Conservation (phyloP, 768 basidiomycete species). For the Terana coerulea region DNA sequence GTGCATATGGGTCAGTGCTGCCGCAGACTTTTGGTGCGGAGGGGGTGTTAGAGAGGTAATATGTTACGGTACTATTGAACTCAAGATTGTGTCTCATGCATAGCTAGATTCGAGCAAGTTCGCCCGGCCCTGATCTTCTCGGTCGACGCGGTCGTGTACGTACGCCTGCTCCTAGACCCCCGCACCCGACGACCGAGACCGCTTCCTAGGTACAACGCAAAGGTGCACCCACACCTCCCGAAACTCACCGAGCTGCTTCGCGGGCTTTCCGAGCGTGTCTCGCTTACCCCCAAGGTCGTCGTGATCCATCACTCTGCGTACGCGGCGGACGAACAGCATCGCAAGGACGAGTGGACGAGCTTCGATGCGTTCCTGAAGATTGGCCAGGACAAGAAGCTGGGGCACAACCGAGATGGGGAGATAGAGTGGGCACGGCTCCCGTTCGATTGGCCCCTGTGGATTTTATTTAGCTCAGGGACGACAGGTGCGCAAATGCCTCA, state of each 20-base stretch:
- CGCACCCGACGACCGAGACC: background rate
- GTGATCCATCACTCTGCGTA: conserved; percentile 44
- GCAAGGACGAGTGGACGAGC: conserved; percentile 46
- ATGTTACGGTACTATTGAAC: too few relatives aligned
- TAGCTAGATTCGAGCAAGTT: conserved; percentile 68
- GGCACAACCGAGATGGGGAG: conserved; percentile 50
- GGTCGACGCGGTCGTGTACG: conserved; percentile 68
- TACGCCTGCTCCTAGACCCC: background rate
- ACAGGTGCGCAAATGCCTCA: conserved; percentile 46
- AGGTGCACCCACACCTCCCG: conserved; percentile 61
- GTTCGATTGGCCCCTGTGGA: conserved; percentile 83
- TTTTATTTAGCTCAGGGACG: conserved; percentile 81
- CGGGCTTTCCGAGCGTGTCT: conserved; percentile 39
- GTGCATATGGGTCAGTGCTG: conserved; percentile 81
- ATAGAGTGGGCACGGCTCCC: conserved; percentile 57
- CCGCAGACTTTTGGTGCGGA: conserved; percentile 80
- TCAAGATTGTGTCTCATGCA: too few relatives aligned
- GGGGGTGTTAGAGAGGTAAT: conserved; percentile 72
- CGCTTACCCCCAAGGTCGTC: conserved; percentile 46
- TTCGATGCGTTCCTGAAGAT: conserved; percentile 53
- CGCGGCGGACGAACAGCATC: conserved; percentile 32
- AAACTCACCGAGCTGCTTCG: conserved; percentile 58
- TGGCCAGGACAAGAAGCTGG: conserved; percentile 43
- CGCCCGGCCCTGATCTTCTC: conserved; percentile 69
- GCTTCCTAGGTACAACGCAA: conserved; percentile 58